A percentile compares a stretch with the other conserved stretches of the same genome.
Conservation (phyloP, 345 rosid species). For the Hibiscus syriacus region DNA sequence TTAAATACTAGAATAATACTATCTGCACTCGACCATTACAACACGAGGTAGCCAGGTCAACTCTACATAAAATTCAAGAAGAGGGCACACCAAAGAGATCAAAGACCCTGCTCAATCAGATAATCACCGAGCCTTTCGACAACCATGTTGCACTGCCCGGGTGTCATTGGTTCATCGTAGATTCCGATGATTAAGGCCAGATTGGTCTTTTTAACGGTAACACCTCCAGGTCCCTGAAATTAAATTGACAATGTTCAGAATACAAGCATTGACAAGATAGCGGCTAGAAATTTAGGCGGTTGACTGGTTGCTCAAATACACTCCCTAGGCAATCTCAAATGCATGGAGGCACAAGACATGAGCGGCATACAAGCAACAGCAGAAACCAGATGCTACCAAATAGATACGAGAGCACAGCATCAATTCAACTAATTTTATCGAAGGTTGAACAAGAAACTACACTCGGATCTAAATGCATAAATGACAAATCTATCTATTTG, state of each 20-base stretch:
- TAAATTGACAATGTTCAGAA: background rate
- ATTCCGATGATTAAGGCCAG: conserved; percentile 52
- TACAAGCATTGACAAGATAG: background rate
- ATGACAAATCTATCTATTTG: background rate
- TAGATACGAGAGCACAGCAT: background rate
- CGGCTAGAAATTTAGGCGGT: background rate
- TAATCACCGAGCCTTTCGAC: conserved; percentile 78
- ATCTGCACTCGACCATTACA: too few species aligned
- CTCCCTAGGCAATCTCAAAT: background rate
- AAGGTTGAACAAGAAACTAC: background rate
- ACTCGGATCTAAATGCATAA: background rate
- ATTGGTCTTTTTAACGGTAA: conserved; percentile 59
- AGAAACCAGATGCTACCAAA: background rate
- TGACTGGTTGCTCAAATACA: background rate
- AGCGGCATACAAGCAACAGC: background rate
- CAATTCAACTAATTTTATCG: background rate
- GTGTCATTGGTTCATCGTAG: conserved; percentile 67
- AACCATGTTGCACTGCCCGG: conserved; percentile 72
- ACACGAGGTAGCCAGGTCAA: conserved; percentile 4
- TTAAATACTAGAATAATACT: too few species aligned
- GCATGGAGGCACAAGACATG: background rate
- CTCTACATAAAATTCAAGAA: conserved; percentile 18
- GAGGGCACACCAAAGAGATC: conserved; percentile 13
- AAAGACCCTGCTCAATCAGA: conserved; percentile 64
- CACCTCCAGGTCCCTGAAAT: conserved; percentile 64